Conservation (phyloP, 1,139 yeast species). For the Lodderomyces parapsilosis region DNA sequence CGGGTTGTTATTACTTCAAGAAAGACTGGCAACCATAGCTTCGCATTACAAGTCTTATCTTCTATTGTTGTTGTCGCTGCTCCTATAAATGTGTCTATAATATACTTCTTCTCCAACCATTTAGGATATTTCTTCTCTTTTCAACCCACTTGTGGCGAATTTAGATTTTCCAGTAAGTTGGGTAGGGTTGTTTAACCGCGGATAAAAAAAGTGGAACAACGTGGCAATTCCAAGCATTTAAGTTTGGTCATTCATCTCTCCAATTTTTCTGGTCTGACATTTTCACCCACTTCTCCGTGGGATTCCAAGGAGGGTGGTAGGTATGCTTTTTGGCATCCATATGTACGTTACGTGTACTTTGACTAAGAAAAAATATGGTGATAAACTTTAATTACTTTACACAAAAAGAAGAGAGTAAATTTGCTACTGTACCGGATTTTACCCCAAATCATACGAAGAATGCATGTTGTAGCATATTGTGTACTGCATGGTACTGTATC, state of each 20-base stretch:
- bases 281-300: conserved; percentile 2
- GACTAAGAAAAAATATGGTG: not conserved
- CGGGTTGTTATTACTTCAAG: too few relatives aligned
- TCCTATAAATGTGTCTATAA: too few relatives aligned
- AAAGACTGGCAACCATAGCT: too few relatives aligned
- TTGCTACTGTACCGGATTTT: not conserved
- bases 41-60: too few relatives aligned
- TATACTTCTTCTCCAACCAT: too few relatives aligned
- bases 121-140: too few relatives aligned
- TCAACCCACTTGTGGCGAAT: too few relatives aligned
- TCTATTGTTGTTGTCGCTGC: too few relatives aligned
- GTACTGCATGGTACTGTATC: too few relatives aligned
- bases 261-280: not conserved
- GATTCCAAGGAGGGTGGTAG: not conserved
- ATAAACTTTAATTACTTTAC: not conserved
- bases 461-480: too few relatives aligned
- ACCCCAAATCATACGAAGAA: too few relatives aligned
- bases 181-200: not conserved
- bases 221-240: not conserved
- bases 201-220: not conserved
- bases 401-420: not conserved
- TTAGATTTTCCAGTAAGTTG: not conserved
- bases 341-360: not conserved
- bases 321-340: not conserved
- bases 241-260: not conserved